Evolutionary conservation across 148 eudicot species (phyloP), one percentile per base, ranked within the genome.

Genomic region (Cornus kousa): DNA sequence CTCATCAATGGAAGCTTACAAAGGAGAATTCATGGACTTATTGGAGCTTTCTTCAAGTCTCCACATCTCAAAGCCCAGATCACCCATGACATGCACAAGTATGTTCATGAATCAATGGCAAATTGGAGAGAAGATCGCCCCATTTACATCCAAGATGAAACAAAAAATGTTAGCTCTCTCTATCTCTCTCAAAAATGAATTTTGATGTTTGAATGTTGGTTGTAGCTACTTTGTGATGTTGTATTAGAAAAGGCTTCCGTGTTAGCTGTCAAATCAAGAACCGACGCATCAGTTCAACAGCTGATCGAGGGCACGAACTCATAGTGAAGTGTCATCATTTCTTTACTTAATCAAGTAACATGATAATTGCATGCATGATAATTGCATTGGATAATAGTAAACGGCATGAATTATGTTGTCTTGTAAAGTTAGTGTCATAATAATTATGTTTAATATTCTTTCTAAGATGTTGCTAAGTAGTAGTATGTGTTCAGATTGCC

Each of bases 1-100:
- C 80, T 87, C 20, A 89, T 94, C 35, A 94, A 89, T 87, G 97
- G 98, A 57, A 85, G 92, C 81, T 86, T 92, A 46, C 98, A 94
- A 67, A 91, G 89, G 81, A 87, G 91, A 75, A 83, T 94, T 39
- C 98, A 94, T 87, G 98, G 98, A 20, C 88, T 94, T 50, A 81
- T 94, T 74, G 98, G 88, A 19, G 73, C 90, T 20, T 92, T 94
- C 85, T 87, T 94, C 79, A 94, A 92, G 83, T 92, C 97, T 12
- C 76, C 93, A 4, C 78, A 80, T 23, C 88, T 94, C 37, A 94
- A 94, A 84, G 89, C 95, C 57, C 98, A 89, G 70, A 82, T 94
- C 62, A 90, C 98, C 0, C 20, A 0, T 64, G 92, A 92, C 35
- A 92, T 94, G 93, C 83, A 84, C 7, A 84, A 60, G 31, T 88